Evolutionary conservation across 1,284 basidiomycete species (phyloP), one percentile per base, ranked within the genome.

Genomic region (Coriolopsis trogii): DNA sequence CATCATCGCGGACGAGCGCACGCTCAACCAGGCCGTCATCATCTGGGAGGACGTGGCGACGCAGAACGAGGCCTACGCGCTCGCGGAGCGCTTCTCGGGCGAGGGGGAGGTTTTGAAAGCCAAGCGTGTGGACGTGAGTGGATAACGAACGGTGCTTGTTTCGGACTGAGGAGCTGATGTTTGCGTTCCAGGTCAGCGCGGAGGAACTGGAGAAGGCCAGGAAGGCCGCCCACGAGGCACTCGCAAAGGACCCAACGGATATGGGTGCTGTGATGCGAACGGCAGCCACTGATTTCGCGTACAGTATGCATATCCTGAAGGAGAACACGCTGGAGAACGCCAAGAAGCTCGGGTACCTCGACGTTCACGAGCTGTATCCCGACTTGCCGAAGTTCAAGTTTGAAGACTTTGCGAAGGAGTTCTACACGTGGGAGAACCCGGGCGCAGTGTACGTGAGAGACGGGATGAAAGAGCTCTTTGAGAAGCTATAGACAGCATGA

Each of bases 1-100:
- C 26, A 63, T 64, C 41, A 36, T 66, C 46, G 53, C 48, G 5
- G 66, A 68, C 38, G 45, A 55, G 23, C 59, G 66, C 15, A 66
- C 66, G 10, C 44, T 61, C 29, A 63, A 68, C 46, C 49, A 47
- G n/a, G 58, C 63, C 47, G 60, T 68, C 16, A 63, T 67, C 47
- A 47, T 61, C 20, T 66, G 64, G 63, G 56, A 60, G 13, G 63
- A 67, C 40, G 59, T 63, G 46, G 39, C 56, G 12, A 59, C 64
- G 4, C 55, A 56, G 39, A 15, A 31, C 7, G 52, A 60, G 25
- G 49, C 49, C 16, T 34, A 46, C 36, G 51, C 47, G 33, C 47
- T 60, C 34, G 53, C 45, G 7, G 60, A 60, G 43, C 38, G 36
- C 2, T 36, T 43, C 15, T 55, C 53, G 2, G 60, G 60, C 3